A percentile compares a stretch with the other conserved stretches of the same genome.
Evolutionary conservation across 176 grass and related monocot species (phyloP).

Genomic region (Oryza meridionalis): DNA sequence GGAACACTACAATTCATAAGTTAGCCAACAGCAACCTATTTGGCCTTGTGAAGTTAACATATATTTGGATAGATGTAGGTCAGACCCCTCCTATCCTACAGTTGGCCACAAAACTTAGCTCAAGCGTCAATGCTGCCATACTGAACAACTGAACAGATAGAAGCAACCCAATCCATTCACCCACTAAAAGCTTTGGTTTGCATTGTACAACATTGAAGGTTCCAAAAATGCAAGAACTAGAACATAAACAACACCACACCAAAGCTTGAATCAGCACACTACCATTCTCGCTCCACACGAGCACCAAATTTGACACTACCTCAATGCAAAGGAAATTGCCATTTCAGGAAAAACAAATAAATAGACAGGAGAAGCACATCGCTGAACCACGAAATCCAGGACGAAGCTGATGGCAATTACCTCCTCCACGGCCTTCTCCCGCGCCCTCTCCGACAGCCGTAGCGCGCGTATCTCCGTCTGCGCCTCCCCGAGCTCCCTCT

Average conservation of each 20-base stretch:
- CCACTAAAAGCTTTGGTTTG: constrained; percentile 10
- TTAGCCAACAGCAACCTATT: neutral
- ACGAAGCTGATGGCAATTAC: constrained; percentile 33
- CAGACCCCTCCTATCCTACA: neutral
- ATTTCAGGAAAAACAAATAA: neutral
- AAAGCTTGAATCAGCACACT: neutral
- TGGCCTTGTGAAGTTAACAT: neutral
- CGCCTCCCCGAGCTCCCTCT: constrained; percentile 86
- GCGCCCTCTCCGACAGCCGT: constrained; percentile 87
- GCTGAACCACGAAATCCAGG: neutral
- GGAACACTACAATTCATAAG: constrained; percentile 15
- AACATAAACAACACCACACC: neutral
- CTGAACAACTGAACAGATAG: neutral
- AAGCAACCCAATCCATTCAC: neutral
- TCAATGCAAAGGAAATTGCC: neutral
- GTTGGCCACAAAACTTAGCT: neutral
- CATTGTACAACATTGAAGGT: neutral
- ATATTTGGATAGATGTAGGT: neutral
- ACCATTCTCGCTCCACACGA: neutral
- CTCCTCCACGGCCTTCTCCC: constrained; percentile 99
- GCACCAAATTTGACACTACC: constrained; percentile 12
- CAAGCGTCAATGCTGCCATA: neutral
- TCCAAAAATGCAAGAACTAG: neutral
- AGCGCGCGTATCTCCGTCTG: constrained; percentile 93
- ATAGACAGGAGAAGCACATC: neutral